phyloP scores from a whole-genome alignment of 164 flowering plant species.

The Umbellularia californica region DNA sequence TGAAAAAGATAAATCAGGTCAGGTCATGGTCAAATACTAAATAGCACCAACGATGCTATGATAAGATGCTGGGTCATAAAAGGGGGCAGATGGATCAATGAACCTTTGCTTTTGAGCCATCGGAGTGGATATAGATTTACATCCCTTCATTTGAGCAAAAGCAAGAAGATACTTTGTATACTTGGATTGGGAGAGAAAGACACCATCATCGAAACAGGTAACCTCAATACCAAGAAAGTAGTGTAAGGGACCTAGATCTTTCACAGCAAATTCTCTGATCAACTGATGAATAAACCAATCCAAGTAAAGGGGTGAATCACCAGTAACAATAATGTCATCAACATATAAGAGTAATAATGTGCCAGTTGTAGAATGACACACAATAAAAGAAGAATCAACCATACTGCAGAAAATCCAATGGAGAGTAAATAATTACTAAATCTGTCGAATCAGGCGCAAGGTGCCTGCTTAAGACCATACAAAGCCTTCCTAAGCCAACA shows the following conservation, averaged over 20 bases:
- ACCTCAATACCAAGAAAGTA: background rate
- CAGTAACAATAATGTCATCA: background rate
- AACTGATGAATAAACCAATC: background rate
- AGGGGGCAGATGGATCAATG: background rate
- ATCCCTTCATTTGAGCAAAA: background rate
- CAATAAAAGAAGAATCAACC: background rate
- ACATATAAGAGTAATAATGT: background rate
- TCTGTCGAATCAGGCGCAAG: background rate
- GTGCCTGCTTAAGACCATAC: too few species aligned
- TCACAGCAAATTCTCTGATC: background rate
- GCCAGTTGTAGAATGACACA: background rate
- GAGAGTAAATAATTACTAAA: background rate
- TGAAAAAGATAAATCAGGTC: background rate
- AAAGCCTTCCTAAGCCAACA: background rate
- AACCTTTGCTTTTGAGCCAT: background rate
- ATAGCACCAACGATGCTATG: background rate
- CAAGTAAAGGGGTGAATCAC: background rate
- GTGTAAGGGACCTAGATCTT: background rate
- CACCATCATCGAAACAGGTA: background rate
- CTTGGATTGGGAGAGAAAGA: background rate
- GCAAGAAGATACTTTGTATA: background rate
- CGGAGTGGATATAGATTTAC: background rate
- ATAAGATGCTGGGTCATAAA: background rate
- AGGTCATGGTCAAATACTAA: background rate
- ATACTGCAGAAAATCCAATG: background rate